Evolutionary conservation across 1,139 yeast species (phyloP), one percentile per base, ranked within the genome.

Genomic region (Diutina ranongensis): DNA sequence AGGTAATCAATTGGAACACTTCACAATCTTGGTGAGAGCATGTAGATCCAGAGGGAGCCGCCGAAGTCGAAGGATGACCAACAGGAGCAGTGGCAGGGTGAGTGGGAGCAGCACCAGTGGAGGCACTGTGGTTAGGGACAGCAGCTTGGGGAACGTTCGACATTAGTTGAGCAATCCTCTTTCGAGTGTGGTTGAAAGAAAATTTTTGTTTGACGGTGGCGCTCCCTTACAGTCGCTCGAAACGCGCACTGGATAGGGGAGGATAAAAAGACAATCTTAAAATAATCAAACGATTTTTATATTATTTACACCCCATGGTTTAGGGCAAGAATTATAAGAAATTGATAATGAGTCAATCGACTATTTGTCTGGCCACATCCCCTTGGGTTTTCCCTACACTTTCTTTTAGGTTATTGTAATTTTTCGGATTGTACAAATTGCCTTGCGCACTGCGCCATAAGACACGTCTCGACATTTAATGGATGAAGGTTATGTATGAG

Each of bases 1-100:
- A 89, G 53, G 89, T 78, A 51, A 89, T 69, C 54, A 88, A 67
- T n/a, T 35, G 35, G 42, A 25, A 44, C 20, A 35, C 32, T 16
- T n/a, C 31, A n/a, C 33, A 38, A 18, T 22, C 2, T 8, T 15
- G 12, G 33, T 1, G 21, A 13, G 32, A 15, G 42, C 41, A 34
- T 7, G 20, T 5, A 12, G 36, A 15, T 3, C 36, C 36, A 19
- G 34, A 31, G 13, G 34, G 15, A 31, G 34, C 4, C 10, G 31
- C 12, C 8, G 31, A 27, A 27, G 31, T 27, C 31, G 31, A 27
- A 8, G 31, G 10, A 8, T 8, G 31, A 8, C 8, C 8, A n/a
- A 15, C 15, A n/a, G 34, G 15, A 31, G 34, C 15, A n/a, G 34
- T 4, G 13, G 34, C 34, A 5, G 28, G 10, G 28, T 25, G 28